Evolutionary conservation across 768 basidiomycete species (phyloP), one percentile per base, ranked within the genome.

Genomic region (Peribolospora baueri): DNA sequence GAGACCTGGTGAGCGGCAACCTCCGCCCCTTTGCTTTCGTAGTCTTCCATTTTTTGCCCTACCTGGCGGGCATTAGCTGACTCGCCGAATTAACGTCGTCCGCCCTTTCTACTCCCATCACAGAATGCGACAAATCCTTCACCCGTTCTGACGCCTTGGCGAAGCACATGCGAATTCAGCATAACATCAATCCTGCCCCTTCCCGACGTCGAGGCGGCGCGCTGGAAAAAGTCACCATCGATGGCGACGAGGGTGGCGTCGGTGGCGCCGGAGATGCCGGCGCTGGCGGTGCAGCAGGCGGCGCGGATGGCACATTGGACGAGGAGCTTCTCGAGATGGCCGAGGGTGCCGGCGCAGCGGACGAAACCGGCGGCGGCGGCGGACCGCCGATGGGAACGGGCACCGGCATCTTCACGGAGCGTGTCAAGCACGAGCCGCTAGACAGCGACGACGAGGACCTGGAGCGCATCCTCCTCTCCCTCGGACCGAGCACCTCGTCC

Each of bases 61-160:
- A 39, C 45, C 42, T 49, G 46, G 55, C 45, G 25, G 25, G 10
- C 40, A 46, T 38, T 42, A 8, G 37, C 46, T 42, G 7, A 48
- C 52, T 53, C 42, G 45, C 38, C 53, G 7, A 49, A 42, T 57
- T 42, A 52, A 11, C 50, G 5, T 54, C 14, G 40, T 46, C 53
- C 5, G 5, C 14, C n/a, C 5, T 13, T 39, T 37, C 46, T 54
- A 36, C 25, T 25, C 25, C 25, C 25, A 25, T 25, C 25, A 25
- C 62, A 90, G 88, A 88, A 70, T 95, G 90, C 65, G 84, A 85
- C 71, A 88, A 86, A 62, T 81, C 84, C 0, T 95, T 95, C 68
- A 88, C 87, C 7, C 85, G 88, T 47, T 86, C 86, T 2, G 88
- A 93, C 68, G 86, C 88, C 7, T 76, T 91, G 14, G 64, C 65